phyloP scores from a whole-genome alignment of 192 early-diverging fungal genomes.

The Mortierella claussenii region DNA sequence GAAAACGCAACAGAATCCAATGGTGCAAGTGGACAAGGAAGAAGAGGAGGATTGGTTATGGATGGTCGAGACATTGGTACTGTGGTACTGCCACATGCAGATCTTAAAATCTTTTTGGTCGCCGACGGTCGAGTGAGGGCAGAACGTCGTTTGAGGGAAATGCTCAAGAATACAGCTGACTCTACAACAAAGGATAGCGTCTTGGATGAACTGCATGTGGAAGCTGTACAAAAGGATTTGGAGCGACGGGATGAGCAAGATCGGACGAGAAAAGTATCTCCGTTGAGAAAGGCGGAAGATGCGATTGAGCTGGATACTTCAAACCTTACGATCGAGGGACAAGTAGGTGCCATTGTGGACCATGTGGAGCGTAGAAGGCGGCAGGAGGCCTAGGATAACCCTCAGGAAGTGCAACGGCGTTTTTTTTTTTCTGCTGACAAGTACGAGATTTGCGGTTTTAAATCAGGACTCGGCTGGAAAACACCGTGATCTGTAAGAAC shows the following conservation, averaged over 20 bases:
- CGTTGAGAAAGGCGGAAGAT: constrained; percentile 75
- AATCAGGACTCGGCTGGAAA: no score
- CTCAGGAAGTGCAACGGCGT: no score
- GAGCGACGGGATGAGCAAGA: constrained; percentile 76
- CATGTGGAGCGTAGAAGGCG: constrained; percentile 6
- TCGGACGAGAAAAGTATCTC: constrained; percentile 69
- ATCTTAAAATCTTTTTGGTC: constrained; percentile 81
- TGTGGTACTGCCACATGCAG: constrained; percentile 75
- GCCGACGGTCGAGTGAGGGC: constrained; percentile 74
- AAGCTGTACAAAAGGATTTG: constrained; percentile 71
- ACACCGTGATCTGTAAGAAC: no score
- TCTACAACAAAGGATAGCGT: constrained; percentile 9
- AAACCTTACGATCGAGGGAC: constrained; percentile 69
- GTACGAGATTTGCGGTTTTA: no score
- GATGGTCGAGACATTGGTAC: constrained; percentile 88
- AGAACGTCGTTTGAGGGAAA: constrained; percentile 71
- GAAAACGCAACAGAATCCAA: background rate
- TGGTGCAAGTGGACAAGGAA: background rate
- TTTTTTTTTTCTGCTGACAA: no score
- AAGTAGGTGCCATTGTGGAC: constrained; percentile 72
- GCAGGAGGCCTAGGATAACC: no score
- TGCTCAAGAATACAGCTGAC: constrained; percentile 29
- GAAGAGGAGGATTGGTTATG: constrained; percentile 74
- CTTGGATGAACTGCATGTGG: constrained; percentile 11
- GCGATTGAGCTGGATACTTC: constrained; percentile 83